Percentiles rank a stretch among this genome's conserved stretches.
phyloP scores from a whole-genome alignment of 1,284 basidiomycete genomes.

The Pterulicium gracile region DNA sequence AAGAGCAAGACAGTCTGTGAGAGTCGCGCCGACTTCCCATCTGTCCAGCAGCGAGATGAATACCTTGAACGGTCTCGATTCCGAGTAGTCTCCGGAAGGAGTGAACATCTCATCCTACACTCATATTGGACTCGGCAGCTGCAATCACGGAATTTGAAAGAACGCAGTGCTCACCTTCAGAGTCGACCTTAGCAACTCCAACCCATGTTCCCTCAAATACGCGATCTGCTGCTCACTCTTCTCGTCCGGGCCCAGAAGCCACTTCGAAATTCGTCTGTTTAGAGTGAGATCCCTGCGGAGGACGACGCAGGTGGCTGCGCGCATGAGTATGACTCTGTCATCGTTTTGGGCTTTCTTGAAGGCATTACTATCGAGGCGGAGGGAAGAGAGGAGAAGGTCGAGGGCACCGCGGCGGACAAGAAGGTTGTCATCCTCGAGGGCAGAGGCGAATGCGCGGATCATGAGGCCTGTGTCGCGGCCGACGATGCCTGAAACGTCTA shows the following conservation, averaged over 20 bases:
- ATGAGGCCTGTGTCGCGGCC: slow-evolving; percentile 85
- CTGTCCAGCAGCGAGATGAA: slow-evolving; percentile 94
- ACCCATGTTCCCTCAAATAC: slow-evolving; percentile 59
- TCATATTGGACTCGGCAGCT: slow-evolving; percentile 6
- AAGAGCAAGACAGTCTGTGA: slow-evolving; percentile 73
- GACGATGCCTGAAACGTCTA: slow-evolving; percentile 68
- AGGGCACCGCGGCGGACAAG: slow-evolving; percentile 76
- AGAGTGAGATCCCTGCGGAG: slow-evolving; percentile 88
- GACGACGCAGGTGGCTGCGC: slow-evolving; percentile 73
- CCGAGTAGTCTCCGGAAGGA: slow-evolving; percentile 58
- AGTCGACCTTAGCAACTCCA: slow-evolving; percentile 59
- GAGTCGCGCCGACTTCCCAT: slow-evolving; percentile 84
- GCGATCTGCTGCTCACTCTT: slow-evolving; percentile 59
- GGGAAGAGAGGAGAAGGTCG: slow-evolving; percentile 69
- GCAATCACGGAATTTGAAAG: slow-evolving; percentile 6
- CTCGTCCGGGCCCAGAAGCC: slow-evolving; percentile 83
- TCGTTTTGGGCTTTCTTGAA: slow-evolving; percentile 54
- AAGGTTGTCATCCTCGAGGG: slow-evolving; percentile 83
- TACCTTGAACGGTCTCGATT: slow-evolving; percentile 86
- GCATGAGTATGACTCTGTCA: slow-evolving; percentile 70
- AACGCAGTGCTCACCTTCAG: slow-evolving; percentile 49
- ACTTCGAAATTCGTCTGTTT: slow-evolving; percentile 87
- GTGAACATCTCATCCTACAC: slow-evolving; percentile 63
- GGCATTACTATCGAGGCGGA: slow-evolving; percentile 64
- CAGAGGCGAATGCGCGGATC: slow-evolving; percentile 84